Evolutionary conservation across 768 basidiomycete species (phyloP), one percentile per base, ranked within the genome.

Genomic region (Russula compacta): DNA sequence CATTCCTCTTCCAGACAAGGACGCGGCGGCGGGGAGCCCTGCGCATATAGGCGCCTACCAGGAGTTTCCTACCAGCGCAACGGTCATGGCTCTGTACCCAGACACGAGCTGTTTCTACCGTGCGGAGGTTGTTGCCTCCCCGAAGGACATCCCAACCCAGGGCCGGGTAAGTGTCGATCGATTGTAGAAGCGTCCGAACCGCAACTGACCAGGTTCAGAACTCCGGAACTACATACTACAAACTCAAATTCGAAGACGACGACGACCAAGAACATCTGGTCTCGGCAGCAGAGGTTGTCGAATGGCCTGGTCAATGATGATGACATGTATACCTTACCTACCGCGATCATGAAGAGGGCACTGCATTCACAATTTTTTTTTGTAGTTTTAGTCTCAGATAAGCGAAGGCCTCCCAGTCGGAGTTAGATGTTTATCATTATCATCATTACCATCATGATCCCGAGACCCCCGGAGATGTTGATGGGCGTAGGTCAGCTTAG

Each of bases 71-170:
- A 73, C 80, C 0, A 84, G 89, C 4, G 83, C 86, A 21, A 87
- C 79, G 0, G 91, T 93, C 10, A 82, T 93, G 81, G 91, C 89
- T 1, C 75, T 92, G n/a, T 93, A 92, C 72, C 91, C 91, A 0
- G 91, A 93, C 69, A 93, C 91, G 0, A 92, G 89, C 66, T 91
- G 88, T 70, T 93, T 93, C 76, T 93, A 93, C 68, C 86, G 87
- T 32, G 91, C 91, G 7, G 87, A 90, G 68, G 89, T 93, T 6
- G 78, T 90, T 49, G 78, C 82, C n/a, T 81, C 83, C 10, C 89
- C 88, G 5, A 74, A 67, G 51, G 80, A 79, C 53, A 68, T 74
- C 33, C 73, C 71, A 29, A 70, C 73, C 0, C 60, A 67, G 4
- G 69, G 71, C 55, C 71, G 79, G 29, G 79, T 80, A 62, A 72